Base-by-base conservation (phyloP, 2,329 filamentous ascomycete species). In the Fusarium udum region DNA sequence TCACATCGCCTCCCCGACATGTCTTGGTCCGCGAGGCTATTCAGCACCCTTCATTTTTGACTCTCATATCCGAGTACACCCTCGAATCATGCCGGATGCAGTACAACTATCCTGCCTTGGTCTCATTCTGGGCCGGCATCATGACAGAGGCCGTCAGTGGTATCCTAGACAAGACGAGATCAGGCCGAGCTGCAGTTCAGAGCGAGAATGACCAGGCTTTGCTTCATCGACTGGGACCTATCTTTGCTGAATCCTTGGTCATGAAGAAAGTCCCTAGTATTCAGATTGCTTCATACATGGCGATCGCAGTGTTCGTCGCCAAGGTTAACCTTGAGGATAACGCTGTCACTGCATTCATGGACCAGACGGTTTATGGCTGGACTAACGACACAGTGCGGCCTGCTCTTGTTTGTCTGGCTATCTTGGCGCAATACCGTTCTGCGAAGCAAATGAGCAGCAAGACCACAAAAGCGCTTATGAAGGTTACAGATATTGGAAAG, bases 41-140 rank as follows among this genome's bases (percentile, higher is more conserved):
- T 37, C 93, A 93, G 76, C 95, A 95, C 70, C 88, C 91, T 42
- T 87, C 89, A 6, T 94, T 99, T 76, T 90, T 97, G 71, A 86
- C 91, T 3, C 85, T 90, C 15, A 86, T 98, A 61, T 97, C 96
- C 76, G 86, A 90, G 62, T 94, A 97, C 82, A 91, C 94, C 18
- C 84, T 97, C 34, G 90, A 92, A 65, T 91, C 93, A 31, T 92
- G 94, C 79, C 89, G 90, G 60, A 86, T 89, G 45, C 89, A 90
- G 60, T 91, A 93, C 65, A 91, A 95, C 61, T 93, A 96, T 76
- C 90, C 93, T 43, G 90, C 91, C 3, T 84, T 98, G 67, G 84
- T 97, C 61, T 92, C 93, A 0, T 98, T 99, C 80, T 99, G 96
- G 95, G 94, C 93, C 9, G 92, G 94, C 51, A 87, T 98, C 58